A percentile compares a stretch with the other conserved stretches of the same genome.
Evolutionary conservation across 2,329 filamentous ascomycete species (phyloP).

Genomic region (Diaporthe longicolla): DNA sequence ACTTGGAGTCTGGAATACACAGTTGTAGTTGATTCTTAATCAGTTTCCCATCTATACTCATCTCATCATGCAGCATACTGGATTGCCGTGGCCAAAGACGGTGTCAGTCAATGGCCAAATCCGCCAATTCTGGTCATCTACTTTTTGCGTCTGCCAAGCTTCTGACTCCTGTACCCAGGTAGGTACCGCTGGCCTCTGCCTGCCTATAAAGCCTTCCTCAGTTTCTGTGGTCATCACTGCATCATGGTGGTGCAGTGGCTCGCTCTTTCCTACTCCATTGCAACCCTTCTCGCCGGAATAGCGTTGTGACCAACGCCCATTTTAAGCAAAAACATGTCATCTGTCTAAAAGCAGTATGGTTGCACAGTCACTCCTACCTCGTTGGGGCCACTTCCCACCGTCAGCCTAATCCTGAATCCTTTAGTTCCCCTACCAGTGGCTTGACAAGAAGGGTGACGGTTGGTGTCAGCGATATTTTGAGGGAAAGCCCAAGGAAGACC

Average conservation of each 20-base stretch:
- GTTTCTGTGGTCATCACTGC: not conserved
- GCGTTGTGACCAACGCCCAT: not conserved
- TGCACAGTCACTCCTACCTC: not conserved
- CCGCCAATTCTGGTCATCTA: not conserved
- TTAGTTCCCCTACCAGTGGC: constrained; percentile 12
- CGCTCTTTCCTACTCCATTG: not conserved
- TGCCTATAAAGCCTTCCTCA: not conserved
- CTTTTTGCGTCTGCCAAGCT: not conserved
- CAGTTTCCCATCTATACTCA: too few relatives aligned
- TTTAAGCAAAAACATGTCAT: not conserved
- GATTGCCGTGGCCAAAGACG: not conserved
- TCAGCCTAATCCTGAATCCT: constrained; percentile 35
- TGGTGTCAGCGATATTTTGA: constrained; percentile 17
- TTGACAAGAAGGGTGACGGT: not conserved
- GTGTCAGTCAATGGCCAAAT: not conserved
- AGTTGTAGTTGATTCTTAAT: not conserved
- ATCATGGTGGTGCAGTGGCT: not conserved
- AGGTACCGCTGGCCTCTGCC: not conserved
- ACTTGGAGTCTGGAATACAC: not conserved
- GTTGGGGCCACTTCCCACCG: not conserved
- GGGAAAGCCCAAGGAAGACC: not conserved
- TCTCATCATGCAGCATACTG: too few relatives aligned
- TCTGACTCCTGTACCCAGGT: not conserved
- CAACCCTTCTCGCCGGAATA: not conserved
- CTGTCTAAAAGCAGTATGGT: not conserved